phyloP scores from a whole-genome alignment of 257 asterid genomes.

The Solanum peruvianum region DNA sequence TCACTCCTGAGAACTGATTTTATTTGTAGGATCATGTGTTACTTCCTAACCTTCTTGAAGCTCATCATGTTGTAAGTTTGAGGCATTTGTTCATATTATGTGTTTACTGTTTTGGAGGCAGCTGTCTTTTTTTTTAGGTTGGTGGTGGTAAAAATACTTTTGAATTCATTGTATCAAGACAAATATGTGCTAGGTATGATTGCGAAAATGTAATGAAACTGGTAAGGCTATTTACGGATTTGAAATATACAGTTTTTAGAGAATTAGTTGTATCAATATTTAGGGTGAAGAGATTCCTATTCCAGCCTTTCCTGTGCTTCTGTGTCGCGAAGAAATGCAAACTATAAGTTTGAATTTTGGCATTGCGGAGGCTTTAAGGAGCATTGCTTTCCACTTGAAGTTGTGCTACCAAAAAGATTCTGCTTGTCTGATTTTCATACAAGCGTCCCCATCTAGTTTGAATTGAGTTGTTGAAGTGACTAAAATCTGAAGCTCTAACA shows the following conservation, averaged over 20 bases:
- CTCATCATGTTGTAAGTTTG: neutral
- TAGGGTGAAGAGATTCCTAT: neutral
- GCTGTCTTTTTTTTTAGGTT: neutral
- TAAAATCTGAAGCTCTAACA: neutral
- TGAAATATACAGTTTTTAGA: neutral
- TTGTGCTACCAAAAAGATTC: neutral
- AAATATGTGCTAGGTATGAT: neutral
- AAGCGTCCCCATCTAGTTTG: neutral
- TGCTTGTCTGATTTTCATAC: neutral
- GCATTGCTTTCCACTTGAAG: neutral
- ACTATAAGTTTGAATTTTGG: neutral
- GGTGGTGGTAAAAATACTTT: neutral
- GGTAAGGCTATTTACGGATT: neutral
- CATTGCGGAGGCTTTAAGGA: neutral
- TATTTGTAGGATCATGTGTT: neutral
- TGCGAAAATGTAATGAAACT: neutral
- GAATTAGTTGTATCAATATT: neutral
- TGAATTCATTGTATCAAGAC: neutral
- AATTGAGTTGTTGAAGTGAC: neutral
- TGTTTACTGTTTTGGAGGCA: neutral
- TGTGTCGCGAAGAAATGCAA: neutral
- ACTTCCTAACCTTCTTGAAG: neutral
- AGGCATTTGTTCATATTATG: neutral
- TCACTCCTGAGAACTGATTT: neutral
- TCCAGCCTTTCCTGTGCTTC: neutral